These are phyloP conservation scores for Leccinum subgranulosum DNA, from an alignment of 768 basidiomycete species.

Conservation along the genomic window DNA sequence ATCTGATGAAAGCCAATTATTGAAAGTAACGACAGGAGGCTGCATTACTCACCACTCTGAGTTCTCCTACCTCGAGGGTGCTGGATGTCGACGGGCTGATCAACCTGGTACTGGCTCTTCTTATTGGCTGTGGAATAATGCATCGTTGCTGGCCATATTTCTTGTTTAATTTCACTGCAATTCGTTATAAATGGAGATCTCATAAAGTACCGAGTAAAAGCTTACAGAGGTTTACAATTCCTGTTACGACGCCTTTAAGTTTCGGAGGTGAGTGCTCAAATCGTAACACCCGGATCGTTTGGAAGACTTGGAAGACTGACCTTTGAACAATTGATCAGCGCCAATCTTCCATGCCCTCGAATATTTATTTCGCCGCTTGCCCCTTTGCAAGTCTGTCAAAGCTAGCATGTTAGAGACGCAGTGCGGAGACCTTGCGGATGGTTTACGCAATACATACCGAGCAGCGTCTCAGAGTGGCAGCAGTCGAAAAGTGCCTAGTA, in stretches of 20 bases:
- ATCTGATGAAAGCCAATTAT: not conserved
- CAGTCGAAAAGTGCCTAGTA: slow-evolving; percentile 29
- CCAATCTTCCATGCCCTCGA: slow-evolving; percentile 14
- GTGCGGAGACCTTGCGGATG: not conserved
- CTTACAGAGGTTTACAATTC: slow-evolving; percentile 7
- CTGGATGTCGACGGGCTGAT: slow-evolving; percentile 1
- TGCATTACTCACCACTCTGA: slow-evolving; percentile 16
- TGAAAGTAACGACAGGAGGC: not conserved
- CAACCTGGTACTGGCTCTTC: slow-evolving; percentile 7
- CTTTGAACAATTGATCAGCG: slow-evolving; percentile 14
- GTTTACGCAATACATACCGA: slow-evolving; percentile 14
- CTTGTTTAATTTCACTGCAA: slow-evolving; percentile 12
- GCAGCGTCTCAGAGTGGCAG: slow-evolving; percentile 28
- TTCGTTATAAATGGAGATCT: not conserved
- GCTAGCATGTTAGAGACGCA: not conserved
- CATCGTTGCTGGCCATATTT: not conserved
- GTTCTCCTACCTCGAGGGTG: slow-evolving; percentile 8
- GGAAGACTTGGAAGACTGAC: not conserved
- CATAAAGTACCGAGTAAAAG: not conserved
- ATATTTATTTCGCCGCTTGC: slow-evolving; percentile 6
- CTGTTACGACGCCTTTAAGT: slow-evolving; percentile 6
- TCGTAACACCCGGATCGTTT: not conserved
- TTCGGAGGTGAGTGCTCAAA: not conserved
- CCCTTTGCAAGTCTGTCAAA: slow-evolving; percentile 18
- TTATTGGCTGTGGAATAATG: not conserved